Percentiles rank a stretch among this genome's conserved stretches.
phyloP scores from a whole-genome alignment of 805 yeast species.

The Priceomyces castillae region DNA sequence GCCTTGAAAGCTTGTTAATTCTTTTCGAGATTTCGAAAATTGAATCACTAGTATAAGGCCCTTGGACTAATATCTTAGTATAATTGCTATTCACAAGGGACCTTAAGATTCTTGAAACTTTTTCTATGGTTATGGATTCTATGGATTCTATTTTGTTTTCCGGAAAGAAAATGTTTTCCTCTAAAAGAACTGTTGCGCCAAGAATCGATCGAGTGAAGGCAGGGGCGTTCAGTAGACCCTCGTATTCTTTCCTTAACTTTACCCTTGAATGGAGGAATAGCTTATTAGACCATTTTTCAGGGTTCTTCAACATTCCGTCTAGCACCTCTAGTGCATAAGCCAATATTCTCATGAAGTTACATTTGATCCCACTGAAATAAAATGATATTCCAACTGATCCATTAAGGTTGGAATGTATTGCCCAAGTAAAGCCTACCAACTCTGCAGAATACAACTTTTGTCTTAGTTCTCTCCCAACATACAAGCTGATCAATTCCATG shows the following conservation, averaged over 20 bases:
- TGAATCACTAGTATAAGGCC: constrained; percentile 36
- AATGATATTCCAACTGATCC: constrained; percentile 54
- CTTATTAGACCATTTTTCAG: constrained; percentile 20
- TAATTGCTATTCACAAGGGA: constrained; percentile 27
- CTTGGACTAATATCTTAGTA: constrained; percentile 48
- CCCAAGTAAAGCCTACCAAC: constrained; percentile 56
- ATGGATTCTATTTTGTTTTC: constrained; percentile 56
- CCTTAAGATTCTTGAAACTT: constrained; percentile 28
- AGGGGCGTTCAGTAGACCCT: constrained; percentile 37
- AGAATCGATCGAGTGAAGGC: constrained; percentile 50
- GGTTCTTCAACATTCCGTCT: constrained; percentile 13
- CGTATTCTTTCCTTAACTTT: constrained; percentile 46
- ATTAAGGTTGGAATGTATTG: constrained; percentile 50
- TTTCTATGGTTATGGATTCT: constrained; percentile 44
- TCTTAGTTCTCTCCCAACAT: constrained; percentile 42
- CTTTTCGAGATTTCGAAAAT: constrained; percentile 15
- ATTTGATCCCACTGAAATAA: constrained; percentile 52
- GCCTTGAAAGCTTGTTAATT: constrained; percentile 23
- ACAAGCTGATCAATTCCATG: constrained; percentile 53
- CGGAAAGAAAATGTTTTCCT: constrained; percentile 52
- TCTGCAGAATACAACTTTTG: constrained; percentile 51
- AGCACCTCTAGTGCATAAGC: constrained; percentile 31
- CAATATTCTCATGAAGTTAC: constrained; percentile 37
- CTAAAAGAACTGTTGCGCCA: constrained; percentile 52
- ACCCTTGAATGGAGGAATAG: constrained; percentile 46